phyloP scores from a whole-genome alignment of 768 basidiomycete genomes.

The Leccinum uliginosum region DNA sequence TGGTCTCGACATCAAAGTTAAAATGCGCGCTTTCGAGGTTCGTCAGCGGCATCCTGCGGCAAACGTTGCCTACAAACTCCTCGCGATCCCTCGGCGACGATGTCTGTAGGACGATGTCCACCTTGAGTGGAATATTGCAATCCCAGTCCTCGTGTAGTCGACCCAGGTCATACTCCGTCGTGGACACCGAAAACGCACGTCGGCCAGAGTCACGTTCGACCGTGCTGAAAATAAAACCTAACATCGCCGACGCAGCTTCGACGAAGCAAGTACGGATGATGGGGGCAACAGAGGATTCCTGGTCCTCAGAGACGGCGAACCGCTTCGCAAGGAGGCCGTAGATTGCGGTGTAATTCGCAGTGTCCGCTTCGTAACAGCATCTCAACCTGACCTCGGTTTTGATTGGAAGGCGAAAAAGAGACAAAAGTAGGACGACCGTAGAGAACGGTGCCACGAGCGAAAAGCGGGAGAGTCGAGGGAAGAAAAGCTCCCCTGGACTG shows the following conservation, averaged over 20 bases:
- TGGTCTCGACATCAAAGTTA: constrained; percentile 2
- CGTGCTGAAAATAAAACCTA: constrained; percentile 18
- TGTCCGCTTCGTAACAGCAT: constrained; percentile 7
- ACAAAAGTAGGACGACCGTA: constrained; percentile 11
- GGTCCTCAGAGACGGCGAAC: constrained; percentile 7
- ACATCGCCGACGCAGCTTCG: constrained; percentile 4
- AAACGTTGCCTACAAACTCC: constrained; percentile 9
- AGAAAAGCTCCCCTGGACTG: constrained; percentile 1
- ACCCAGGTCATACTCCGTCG: constrained; percentile 5
- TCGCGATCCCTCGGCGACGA: constrained; percentile 11
- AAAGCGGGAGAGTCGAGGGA: constrained; percentile 13
- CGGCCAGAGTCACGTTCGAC: constrained; percentile 6
- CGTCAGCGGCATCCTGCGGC: constrained; percentile 10
- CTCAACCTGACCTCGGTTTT: constrained; percentile 16
- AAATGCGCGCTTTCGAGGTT: constrained; percentile 11
- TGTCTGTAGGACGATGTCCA: constrained; percentile 8
- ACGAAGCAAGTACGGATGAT: constrained; percentile 12
- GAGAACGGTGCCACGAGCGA: constrained; percentile 19
- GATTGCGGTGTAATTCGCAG: constrained; percentile 6
- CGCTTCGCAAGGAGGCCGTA: constrained; percentile 14
- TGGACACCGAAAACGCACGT: constrained; percentile 6
- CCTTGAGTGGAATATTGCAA: constrained; percentile 17
- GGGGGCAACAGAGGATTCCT: background rate
- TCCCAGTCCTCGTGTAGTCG: constrained; percentile 15
- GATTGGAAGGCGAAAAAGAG: constrained; percentile 8